Conservation (phyloP, 495 filamentous ascomycete species). For the Tetracladium setigerum region DNA sequence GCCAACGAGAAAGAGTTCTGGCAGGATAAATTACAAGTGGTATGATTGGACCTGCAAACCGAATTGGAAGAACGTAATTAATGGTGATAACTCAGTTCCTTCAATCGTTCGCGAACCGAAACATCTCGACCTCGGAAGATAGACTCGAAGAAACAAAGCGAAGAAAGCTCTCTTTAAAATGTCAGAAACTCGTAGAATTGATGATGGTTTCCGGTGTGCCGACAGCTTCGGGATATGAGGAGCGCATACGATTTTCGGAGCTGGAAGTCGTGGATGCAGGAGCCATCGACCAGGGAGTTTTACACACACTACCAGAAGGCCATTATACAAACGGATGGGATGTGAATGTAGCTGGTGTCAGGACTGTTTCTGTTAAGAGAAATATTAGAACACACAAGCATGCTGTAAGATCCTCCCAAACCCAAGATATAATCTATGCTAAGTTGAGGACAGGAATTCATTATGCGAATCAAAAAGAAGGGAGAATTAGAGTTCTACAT, state of each 20-base stretch:
- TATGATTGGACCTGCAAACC: conserved; percentile 34
- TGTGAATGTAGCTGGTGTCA: conserved; percentile 88
- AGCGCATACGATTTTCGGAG: conserved; percentile 91
- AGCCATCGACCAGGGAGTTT: conserved; percentile 80
- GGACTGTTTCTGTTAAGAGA: conserved; percentile 71
- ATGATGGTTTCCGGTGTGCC: conserved; percentile 99
- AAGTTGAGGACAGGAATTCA: conserved; percentile 64
- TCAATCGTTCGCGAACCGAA: conserved; percentile 95
- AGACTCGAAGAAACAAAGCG: conserved; percentile 93
- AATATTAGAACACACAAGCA: conserved; percentile 88
- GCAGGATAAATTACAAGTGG: conserved; percentile 96
- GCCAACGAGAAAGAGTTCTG: conserved; percentile 98
- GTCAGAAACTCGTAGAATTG: conserved; percentile 88
- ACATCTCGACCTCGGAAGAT: conserved; percentile 95
- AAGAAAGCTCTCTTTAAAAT: conserved; percentile 83
- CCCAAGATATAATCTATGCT: conserved; percentile 14
- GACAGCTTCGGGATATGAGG: conserved; percentile 94
- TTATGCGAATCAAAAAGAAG: conserved; percentile 71
- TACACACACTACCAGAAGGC: conserved; percentile 81
- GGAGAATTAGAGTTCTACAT: conserved; percentile 67
- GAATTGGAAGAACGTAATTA: not conserved
- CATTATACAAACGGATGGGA: conserved; percentile 93
- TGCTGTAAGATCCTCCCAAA: conserved; percentile 53
- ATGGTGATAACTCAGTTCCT: conserved; percentile 51
- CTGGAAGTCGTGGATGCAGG: conserved; percentile 92